Evolutionary conservation across 257 asterid species (phyloP).

Genomic region (Solanum virginianum): DNA sequence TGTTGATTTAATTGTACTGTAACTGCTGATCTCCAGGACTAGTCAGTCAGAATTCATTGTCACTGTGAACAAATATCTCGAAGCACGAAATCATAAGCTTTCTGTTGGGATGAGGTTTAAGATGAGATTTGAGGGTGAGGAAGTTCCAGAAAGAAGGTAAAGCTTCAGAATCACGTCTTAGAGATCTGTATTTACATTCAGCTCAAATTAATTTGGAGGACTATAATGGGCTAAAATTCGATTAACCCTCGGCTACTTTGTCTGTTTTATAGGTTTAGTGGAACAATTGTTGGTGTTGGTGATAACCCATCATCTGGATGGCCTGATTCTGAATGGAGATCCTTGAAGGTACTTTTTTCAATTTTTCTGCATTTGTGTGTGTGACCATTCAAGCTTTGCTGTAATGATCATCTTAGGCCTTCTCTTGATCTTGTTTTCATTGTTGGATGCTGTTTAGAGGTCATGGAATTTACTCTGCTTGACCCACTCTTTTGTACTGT

Average conservation of each 20-base stretch:
- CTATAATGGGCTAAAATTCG: neutral
- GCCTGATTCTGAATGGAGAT: conserved; percentile 96
- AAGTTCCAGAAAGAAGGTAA: conserved; percentile 96
- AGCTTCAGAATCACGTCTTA: neutral
- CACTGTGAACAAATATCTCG: conserved; percentile 81
- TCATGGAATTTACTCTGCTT: neutral
- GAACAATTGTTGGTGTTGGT: conserved; percentile 89
- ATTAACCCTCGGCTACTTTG: neutral
- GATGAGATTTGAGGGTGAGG: conserved; percentile 98
- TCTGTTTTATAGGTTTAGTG: conserved; percentile 65
- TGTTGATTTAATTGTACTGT: neutral
- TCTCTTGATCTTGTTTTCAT: neutral
- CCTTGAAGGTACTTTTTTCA: conserved; percentile 54
- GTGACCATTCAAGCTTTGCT: neutral
- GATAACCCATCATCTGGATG: conserved; percentile 55
- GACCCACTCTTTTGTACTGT: neutral
- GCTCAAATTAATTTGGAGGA: neutral
- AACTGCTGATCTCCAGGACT: conserved; percentile 44
- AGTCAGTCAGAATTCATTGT: conserved; percentile 89
- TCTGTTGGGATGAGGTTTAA: conserved; percentile 95
- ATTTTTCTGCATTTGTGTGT: neutral
- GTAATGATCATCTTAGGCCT: neutral
- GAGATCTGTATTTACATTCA: neutral
- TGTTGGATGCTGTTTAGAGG: neutral
- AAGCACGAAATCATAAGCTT: conserved; percentile 74